phyloP scores from a whole-genome alignment of 441 rosid species.

The Adansonia grandidieri region DNA sequence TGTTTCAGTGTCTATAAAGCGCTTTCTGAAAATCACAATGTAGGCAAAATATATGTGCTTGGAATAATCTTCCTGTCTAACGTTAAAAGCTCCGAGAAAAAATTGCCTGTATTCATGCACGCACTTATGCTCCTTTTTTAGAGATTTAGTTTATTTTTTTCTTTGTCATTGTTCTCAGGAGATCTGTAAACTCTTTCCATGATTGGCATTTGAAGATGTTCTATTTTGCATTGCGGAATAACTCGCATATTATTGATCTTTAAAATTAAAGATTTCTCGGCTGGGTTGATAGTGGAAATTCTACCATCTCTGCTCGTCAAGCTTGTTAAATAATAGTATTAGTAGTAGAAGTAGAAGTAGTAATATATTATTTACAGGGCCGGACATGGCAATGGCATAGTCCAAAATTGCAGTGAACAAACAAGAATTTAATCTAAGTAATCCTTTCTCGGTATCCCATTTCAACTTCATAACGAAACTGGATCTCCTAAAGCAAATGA shows the following conservation, averaged over 20 bases:
- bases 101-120: too few species aligned
- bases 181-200: background rate
- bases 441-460: background rate
- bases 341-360: background rate
- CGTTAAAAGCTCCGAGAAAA: background rate
- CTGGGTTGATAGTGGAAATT: background rate
- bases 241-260: too few species aligned
- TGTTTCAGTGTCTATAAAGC: background rate
- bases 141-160: background rate
- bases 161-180: background rate
- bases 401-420: background rate
- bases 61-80: background rate
- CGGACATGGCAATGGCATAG: too few species aligned
- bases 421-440: background rate
- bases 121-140: background rate
- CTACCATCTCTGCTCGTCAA: background rate
- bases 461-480: background rate
- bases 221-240: background rate
- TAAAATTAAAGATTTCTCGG: background rate
- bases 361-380: background rate
- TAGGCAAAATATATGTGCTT: background rate
- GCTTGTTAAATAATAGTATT: background rate
- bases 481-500: slow-evolving; percentile 48
- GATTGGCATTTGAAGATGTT: background rate
- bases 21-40: background rate